Evolutionary conservation across 2,329 filamentous ascomycete genomes (phyloP).

Genomic region (Dichotomopilus funicola): DNA sequence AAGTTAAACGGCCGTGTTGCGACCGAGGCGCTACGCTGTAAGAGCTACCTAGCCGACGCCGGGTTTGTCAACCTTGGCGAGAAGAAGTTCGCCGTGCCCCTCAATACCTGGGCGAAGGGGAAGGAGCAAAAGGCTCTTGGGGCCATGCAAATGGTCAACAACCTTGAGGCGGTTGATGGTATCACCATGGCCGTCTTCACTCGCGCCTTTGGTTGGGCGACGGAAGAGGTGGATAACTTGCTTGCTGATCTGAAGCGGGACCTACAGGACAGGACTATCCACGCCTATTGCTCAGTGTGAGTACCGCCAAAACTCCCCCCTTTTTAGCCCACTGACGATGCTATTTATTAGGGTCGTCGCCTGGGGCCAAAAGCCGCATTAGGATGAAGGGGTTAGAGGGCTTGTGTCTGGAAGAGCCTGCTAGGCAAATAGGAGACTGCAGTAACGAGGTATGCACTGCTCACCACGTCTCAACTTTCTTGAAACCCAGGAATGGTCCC

Average conservation of each 20-base stretch:
- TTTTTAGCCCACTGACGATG: background rate
- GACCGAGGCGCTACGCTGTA: constrained; percentile 21
- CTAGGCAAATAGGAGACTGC: background rate
- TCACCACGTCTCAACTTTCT: too few relatives aligned
- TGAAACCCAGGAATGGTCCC: too few relatives aligned
- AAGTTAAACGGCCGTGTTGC: constrained; percentile 16
- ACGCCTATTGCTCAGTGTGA: constrained; percentile 11
- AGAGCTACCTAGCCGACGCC: constrained; percentile 24
- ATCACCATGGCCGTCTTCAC: constrained; percentile 26
- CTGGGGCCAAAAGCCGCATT: constrained; percentile 7
- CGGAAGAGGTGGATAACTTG: constrained; percentile 22
- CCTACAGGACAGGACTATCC: constrained; percentile 5
- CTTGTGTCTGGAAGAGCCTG: background rate
- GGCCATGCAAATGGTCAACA: constrained; percentile 28
- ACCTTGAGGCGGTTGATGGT: constrained; percentile 26
- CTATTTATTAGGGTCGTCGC: background rate
- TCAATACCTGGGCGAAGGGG: constrained; percentile 28
- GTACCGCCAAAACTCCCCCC: background rate
- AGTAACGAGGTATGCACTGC: too few relatives aligned
- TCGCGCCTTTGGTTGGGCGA: constrained; percentile 22
- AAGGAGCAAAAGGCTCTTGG: constrained; percentile 25
- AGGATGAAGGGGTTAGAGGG: background rate
- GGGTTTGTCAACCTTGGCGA: constrained; percentile 29
- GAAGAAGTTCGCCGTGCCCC: constrained; percentile 24
- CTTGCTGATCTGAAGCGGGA: constrained; percentile 14